These are phyloP conservation scores for Drosera spatulata DNA, from an alignment of 179 eudicot genomes.

Conservation along the genomic window DNA sequence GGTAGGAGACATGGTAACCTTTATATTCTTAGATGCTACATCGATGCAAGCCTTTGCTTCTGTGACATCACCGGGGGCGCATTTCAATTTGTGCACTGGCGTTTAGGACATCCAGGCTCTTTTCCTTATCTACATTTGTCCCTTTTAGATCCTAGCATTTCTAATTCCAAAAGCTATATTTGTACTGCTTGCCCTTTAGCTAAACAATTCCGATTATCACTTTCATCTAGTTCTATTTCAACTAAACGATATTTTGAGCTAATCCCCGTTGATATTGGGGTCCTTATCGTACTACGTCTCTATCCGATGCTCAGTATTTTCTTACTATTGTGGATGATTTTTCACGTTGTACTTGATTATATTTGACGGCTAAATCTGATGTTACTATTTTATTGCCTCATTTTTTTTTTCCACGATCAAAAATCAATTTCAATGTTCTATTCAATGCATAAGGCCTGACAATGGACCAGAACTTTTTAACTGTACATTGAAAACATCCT, in stretches of 20 bases:
- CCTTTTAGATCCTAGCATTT: neutral
- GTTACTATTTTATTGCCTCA: neutral
- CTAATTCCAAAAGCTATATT: too few species aligned
- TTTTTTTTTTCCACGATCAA: neutral
- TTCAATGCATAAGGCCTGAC: neutral
- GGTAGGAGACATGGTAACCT: too few species aligned
- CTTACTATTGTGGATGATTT: neutral
- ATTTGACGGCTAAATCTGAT: neutral
- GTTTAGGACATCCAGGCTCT: too few species aligned
- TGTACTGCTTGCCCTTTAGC: neutral
- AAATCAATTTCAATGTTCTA: neutral
- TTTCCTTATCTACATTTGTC: too few species aligned
- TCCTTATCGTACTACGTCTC: neutral
- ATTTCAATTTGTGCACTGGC: too few species aligned
- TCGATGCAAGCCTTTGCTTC: too few species aligned
- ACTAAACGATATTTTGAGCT: neutral
- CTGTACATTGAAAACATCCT: neutral
- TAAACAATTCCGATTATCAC: neutral
- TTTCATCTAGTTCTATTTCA: neutral
- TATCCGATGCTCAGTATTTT: neutral
- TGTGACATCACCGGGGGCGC: too few species aligned
- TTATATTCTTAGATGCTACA: too few species aligned
- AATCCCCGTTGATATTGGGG: neutral
- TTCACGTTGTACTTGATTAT: neutral
- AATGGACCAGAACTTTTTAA: neutral